Evolutionary conservation across 2,329 filamentous ascomycete genomes (phyloP).

Genomic region (Penicillium sp.): DNA sequence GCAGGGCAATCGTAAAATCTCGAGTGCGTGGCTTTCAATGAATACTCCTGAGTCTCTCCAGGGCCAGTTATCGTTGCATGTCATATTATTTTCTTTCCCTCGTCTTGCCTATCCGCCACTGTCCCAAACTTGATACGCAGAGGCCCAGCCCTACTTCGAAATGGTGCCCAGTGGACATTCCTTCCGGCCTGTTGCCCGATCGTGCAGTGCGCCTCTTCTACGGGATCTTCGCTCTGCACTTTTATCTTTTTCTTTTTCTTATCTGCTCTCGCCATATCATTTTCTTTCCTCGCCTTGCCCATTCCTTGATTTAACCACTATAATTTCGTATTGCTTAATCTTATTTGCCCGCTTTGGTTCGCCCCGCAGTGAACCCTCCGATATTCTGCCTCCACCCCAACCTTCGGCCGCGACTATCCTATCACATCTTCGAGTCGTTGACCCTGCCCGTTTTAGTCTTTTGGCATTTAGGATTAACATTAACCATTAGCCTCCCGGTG

Average conservation of each 20-base stretch:
- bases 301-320: not conserved
- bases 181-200: not conserved
- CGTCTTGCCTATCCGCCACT: not conserved
- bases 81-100: not conserved
- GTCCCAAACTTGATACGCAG: not conserved
- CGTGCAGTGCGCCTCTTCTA: not conserved
- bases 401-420: not conserved
- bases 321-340: not conserved
- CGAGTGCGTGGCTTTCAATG: no score
- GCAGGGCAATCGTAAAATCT: no score
- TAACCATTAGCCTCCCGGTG: slow-evolving; percentile 19
- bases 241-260: not conserved
- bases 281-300: no score
- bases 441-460: slow-evolving; percentile 8
- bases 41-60: not conserved
- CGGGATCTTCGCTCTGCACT: not conserved
- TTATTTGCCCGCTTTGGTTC: slow-evolving; percentile 8
- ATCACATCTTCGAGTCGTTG: not conserved
- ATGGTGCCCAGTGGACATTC: not conserved
- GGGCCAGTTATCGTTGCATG: not conserved
- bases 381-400: not conserved
- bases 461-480: slow-evolving; percentile 16
- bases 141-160: not conserved
- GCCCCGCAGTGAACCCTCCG: slow-evolving; percentile 17
- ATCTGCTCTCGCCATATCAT: not conserved